These are phyloP conservation scores for Fusarium pseudograminearum DNA, from an alignment of 2,329 filamentous ascomycete species.

Conservation along the genomic window DNA sequence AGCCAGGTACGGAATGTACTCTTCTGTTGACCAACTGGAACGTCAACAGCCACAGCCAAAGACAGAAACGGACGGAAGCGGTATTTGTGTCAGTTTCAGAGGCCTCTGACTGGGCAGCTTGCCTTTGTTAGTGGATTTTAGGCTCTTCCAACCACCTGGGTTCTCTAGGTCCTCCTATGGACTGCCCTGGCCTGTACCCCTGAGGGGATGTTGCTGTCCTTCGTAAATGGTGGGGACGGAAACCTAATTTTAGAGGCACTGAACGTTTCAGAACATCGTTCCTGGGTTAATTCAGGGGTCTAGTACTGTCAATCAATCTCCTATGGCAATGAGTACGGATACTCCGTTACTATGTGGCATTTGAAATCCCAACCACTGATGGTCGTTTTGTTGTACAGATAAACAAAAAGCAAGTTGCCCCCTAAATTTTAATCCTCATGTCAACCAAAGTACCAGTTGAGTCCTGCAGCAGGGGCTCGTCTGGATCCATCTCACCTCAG, in stretches of 20 bases:
- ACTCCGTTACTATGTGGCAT: not conserved
- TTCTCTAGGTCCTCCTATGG: not conserved
- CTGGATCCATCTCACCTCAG: constrained; percentile 20
- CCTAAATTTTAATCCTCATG: not conserved
- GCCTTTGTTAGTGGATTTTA: constrained; percentile 22
- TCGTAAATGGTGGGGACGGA: constrained; percentile 32
- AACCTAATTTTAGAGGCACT: constrained; percentile 39
- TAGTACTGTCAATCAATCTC: constrained; percentile 6
- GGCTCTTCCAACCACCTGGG: constrained; percentile 19
- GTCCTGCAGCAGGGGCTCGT: not conserved
- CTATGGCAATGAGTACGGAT: not conserved
- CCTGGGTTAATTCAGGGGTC: constrained; percentile 33
- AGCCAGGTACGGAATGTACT: not conserved
- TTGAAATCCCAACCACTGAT: not conserved
- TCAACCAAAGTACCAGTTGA: not conserved
- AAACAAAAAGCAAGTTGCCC: not conserved
- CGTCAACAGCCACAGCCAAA: constrained; percentile 28
- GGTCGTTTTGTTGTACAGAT: not conserved
- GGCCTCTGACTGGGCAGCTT: constrained; percentile 36
- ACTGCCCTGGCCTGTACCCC: constrained; percentile 20
- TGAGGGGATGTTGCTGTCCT: constrained; percentile 22
- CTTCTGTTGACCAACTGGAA: constrained; percentile 8
- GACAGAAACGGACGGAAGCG: constrained; percentile 19
- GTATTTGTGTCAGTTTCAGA: constrained; percentile 34
- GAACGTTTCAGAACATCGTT: constrained; percentile 34